Evolutionary conservation across 352 stramenopile species (phyloP), one percentile per base, ranked within the genome.

Genomic region (Phytopythium cucurbitacearum): DNA sequence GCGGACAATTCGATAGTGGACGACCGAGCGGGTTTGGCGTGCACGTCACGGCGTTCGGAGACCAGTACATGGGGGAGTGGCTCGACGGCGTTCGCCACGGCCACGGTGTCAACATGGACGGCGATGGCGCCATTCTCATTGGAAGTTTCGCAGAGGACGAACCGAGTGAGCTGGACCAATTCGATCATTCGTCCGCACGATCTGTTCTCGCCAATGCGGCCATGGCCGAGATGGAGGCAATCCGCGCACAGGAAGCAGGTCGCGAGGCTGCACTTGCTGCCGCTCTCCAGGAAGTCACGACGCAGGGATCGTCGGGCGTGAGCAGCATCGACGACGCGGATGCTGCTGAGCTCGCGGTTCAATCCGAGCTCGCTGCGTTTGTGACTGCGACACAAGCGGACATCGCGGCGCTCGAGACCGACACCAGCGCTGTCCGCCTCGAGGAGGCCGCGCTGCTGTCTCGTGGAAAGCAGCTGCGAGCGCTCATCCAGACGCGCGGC

Each of bases 41-140:
- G 5, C 69, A 82, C 40, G 55, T 67, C 1, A 79, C 69, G 33
- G 57, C 64, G 12, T 66, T 83, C 32, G 75, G 68, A 8, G 48
- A 68, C 41, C 71, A 69, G 51, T 80, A 71, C 47, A 39, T 78
- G 10, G 77, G 75, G 0, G 57, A 80, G 12, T 86, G 72, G 72
- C 39, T 49, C 15, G 53, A 69, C 12, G 65, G 62, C 3, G 60
- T 60, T 5, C 75, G 76, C 4, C 53, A 80, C 28, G 77, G 77
- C 28, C 8, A 70, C 0, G 77, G 72, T 3, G 40, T 86, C 41
- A 57, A 15, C 8, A n/a, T 85, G 1, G 56, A 79, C 12, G 48
- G 61, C 7, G 62, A 81, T 15, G 68, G 70, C 8, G 36, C 51
- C 15, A 48, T 69, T 35, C 53, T 34, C 0, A 53, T 48, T 28